A percentile compares a stretch with the other conserved stretches of the same genome.
These are phyloP conservation scores for Xylaria sp. DNA, from an alignment of 2,329 filamentous ascomycete genomes.

Conservation along the genomic window DNA sequence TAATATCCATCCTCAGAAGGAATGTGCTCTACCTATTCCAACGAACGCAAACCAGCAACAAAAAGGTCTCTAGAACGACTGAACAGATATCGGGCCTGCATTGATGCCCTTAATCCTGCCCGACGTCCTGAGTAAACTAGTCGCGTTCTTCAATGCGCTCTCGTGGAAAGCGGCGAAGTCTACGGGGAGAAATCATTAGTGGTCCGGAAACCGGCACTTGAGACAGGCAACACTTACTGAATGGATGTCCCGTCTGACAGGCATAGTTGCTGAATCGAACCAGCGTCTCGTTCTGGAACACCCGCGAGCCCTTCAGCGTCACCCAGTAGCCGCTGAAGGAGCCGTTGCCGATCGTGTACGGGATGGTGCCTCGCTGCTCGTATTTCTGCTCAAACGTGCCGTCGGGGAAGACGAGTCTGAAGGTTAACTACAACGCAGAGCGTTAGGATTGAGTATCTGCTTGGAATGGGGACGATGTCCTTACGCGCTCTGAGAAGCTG, in stretches of 20 bases:
- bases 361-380: conserved; percentile 11
- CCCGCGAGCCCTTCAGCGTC: conserved; percentile 10
- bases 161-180: conserved; percentile 7
- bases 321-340: conserved; percentile 14
- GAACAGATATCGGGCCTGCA: conserved; percentile 4
- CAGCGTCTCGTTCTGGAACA: conserved; percentile 16
- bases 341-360: conserved; percentile 12
- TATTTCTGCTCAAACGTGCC: conserved; percentile 18
- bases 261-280: conserved; percentile 10
- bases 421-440: conserved; percentile 3
- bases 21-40: too few species aligned
- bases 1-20: too few species aligned
- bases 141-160: conserved; percentile 9
- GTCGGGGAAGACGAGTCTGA: conserved; percentile 8
- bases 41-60: too few species aligned
- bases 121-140: conserved; percentile 2
- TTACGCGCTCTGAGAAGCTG: conserved; percentile 9
- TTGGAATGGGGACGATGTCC: neutral
- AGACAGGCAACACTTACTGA: conserved; percentile 3
- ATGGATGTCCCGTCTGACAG: conserved; percentile 16
- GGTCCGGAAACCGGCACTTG: too few species aligned
- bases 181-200: neutral
- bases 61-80: conserved; percentile 4
- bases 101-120: conserved; percentile 5
- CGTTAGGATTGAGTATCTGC: neutral